A percentile compares a stretch with the other conserved stretches of the same genome.
These are phyloP conservation scores for Trichosanthes truncata DNA, from an alignment of 306 rosid genomes.

Conservation along the genomic window DNA sequence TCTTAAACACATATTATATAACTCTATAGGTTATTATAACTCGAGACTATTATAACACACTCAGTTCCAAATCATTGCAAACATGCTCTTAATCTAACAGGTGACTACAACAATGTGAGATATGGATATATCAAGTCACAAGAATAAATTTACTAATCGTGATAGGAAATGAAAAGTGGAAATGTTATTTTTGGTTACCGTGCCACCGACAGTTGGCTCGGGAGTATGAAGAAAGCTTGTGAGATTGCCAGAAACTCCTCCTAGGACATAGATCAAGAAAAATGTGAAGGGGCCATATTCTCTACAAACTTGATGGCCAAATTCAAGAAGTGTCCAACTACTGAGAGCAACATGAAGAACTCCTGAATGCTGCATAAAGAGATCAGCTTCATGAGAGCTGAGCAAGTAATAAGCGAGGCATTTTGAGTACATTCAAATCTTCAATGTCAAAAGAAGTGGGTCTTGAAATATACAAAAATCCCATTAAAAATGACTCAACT, in stretches of 20 bases:
- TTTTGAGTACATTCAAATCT: not conserved
- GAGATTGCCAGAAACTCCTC: conserved; percentile 85
- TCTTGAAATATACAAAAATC: not conserved
- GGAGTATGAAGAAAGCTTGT: conserved; percentile 79
- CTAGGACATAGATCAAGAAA: conserved; percentile 68
- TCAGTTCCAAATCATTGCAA: too few relatives aligned
- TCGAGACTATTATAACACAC: too few relatives aligned
- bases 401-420: not conserved
- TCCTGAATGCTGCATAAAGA: conserved; percentile 69
- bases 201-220: conserved; percentile 78
- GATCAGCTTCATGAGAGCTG: not conserved
- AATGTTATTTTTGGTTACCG: conserved; percentile 31
- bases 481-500: not conserved
- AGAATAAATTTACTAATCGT: not conserved
- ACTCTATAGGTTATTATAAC: too few relatives aligned
- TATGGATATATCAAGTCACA: not conserved
- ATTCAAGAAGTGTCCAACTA: conserved; percentile 51
- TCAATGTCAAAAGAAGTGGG: not conserved
- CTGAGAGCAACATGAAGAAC: conserved; percentile 53
- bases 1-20: too few relatives aligned
- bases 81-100: too few relatives aligned
- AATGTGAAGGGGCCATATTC: conserved; percentile 74
- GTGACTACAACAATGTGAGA: not conserved
- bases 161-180: not conserved
- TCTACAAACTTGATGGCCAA: conserved; percentile 79